These are phyloP conservation scores for Pseudoneurospora amorphoporcata DNA, from an alignment of 495 filamentous ascomycete species.

Conservation along the genomic window DNA sequence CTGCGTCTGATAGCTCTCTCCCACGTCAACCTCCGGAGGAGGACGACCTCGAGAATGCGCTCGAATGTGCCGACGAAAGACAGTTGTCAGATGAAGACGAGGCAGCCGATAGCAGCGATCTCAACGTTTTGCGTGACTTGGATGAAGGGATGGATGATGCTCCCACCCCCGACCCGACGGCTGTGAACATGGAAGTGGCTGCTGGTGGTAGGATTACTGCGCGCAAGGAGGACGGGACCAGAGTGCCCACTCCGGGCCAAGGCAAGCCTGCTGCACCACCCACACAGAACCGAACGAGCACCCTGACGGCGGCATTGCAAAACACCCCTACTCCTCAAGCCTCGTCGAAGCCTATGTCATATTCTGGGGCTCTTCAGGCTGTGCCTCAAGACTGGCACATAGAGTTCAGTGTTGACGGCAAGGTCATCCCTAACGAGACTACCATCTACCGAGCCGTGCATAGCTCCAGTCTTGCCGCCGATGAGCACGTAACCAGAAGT, in stretches of 20 bases:
- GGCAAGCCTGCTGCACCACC: slow-evolving; percentile 24
- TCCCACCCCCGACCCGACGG: slow-evolving; percentile 61
- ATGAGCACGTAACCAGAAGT: slow-evolving; percentile 59
- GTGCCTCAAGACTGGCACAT: slow-evolving; percentile 96
- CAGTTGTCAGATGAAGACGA: slow-evolving; percentile 73
- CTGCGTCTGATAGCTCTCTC: slow-evolving; percentile 33
- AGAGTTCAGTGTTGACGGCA: slow-evolving; percentile 82
- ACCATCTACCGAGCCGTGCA: slow-evolving; percentile 96
- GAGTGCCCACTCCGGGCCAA: slow-evolving; percentile 77
- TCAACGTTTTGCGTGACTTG: slow-evolving; percentile 84
- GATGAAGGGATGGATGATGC: slow-evolving; percentile 78
- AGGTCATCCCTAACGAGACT: slow-evolving; percentile 78
- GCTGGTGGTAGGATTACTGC: slow-evolving; percentile 88
- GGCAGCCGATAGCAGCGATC: slow-evolving; percentile 51
- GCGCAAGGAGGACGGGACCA: slow-evolving; percentile 90
- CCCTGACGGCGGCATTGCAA: slow-evolving; percentile 38
- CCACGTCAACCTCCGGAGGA: slow-evolving; percentile 43
- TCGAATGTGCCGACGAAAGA: slow-evolving; percentile 93
- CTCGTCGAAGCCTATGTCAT: slow-evolving; percentile 52
- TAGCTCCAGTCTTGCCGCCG: slow-evolving; percentile 51
- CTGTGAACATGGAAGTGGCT: slow-evolving; percentile 87
- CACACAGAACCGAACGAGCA: slow-evolving; percentile 27
- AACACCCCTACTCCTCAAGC: slow-evolving; percentile 41
- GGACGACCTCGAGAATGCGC: slow-evolving; percentile 47
- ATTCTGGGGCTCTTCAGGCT: slow-evolving; percentile 69